Conservation (phyloP, 2,329 filamentous ascomycete species). For the Venturia effusa region DNA sequence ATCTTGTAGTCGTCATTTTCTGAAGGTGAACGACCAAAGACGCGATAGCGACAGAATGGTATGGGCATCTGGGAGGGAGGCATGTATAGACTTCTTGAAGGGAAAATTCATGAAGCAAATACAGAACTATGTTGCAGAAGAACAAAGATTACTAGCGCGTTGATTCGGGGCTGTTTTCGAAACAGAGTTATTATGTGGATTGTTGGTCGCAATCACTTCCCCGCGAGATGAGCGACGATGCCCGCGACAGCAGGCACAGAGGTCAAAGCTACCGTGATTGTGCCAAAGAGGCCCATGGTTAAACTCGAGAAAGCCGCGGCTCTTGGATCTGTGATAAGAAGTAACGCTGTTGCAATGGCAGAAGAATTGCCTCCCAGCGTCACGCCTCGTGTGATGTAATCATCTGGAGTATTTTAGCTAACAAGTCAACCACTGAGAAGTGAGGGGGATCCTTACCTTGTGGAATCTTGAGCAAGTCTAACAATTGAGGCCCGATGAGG, state of each 20-base stretch:
- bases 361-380: conserved; percentile 51
- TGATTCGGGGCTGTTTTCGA: too few species aligned
- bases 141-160: too few species aligned
- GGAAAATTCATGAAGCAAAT: too few species aligned
- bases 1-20: too few species aligned
- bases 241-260: conserved; percentile 43
- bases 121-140: background rate
- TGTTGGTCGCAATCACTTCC: background rate
- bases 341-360: conserved; percentile 47
- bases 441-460: background rate
- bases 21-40: too few species aligned
- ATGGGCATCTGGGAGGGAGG: too few species aligned
- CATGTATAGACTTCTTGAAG: too few species aligned
- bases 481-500: conserved; percentile 40
- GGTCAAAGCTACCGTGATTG: conserved; percentile 47
- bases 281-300: conserved; percentile 51
- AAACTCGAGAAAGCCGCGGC: conserved; percentile 49
- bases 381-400: conserved; percentile 53
- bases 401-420: conserved; percentile 34
- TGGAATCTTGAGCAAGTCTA: conserved; percentile 41
- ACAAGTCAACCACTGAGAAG: background rate
- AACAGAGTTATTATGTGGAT: background rate
- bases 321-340: conserved; percentile 45
- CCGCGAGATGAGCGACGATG: conserved; percentile 24
- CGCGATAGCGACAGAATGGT: too few species aligned